A percentile compares a stretch with the other conserved stretches of the same genome.
Conservation (phyloP, 2,329 filamentous ascomycete genomes). For the Aplosporella prunicola region DNA sequence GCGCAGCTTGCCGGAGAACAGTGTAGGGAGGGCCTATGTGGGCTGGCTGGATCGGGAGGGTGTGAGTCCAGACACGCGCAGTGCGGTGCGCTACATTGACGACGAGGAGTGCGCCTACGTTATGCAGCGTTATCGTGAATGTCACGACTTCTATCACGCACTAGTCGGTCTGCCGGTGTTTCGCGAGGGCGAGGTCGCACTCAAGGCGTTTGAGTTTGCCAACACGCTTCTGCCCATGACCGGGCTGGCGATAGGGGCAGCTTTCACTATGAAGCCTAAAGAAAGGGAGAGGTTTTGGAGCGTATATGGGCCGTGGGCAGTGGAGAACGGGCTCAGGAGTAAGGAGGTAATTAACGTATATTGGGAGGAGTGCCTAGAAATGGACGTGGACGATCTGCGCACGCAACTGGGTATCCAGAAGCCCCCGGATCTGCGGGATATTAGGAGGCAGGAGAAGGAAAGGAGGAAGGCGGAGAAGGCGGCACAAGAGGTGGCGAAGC, state of each 20-base stretch:
- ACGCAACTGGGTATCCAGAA: conserved; percentile 71
- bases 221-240: conserved; percentile 96
- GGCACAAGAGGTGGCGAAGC: conserved; percentile 20
- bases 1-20: conserved; percentile 60
- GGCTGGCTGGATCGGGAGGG: conserved; percentile 90
- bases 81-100: conserved; percentile 79
- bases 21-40: conserved; percentile 73
- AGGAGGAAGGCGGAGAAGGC: conserved; percentile 58
- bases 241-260: conserved; percentile 69
- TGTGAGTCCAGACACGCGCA: conserved; percentile 82
- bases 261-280: conserved; percentile 51
- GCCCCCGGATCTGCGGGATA: conserved; percentile 75
- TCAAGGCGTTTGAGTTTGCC: conserved; percentile 95
- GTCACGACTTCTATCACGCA: conserved; percentile 96
- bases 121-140: conserved; percentile 96
- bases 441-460: conserved; percentile 60
- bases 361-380: conserved; percentile 91
- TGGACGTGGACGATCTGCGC: conserved; percentile 68
- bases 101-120: conserved; percentile 95
- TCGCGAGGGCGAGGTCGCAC: conserved; percentile 91
- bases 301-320: conserved; percentile 82
- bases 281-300: conserved; percentile 59
- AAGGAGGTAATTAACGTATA: conserved; percentile 91
- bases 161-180: conserved; percentile 83
- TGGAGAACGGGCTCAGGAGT: conserved; percentile 66